These are phyloP conservation scores for Pestalotiopsis sp. DNA, from an alignment of 2,329 filamentous ascomycete genomes.

Conservation along the genomic window DNA sequence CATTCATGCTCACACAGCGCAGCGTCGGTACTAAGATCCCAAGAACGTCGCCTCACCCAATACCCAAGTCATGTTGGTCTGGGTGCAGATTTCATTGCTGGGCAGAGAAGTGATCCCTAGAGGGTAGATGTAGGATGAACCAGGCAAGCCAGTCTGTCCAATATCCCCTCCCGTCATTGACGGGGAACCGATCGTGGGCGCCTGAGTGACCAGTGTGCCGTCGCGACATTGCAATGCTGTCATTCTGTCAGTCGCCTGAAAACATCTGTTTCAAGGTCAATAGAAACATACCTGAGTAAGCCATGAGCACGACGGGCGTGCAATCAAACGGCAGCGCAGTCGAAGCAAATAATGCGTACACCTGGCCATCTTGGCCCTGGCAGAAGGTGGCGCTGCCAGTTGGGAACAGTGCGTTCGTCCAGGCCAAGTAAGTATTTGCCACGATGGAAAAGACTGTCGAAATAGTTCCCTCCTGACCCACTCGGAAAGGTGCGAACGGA, in stretches of 20 bases:
- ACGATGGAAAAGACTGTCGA: neutral
- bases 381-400: neutral
- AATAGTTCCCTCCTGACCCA: neutral
- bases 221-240: constrained; percentile 4
- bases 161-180: neutral
- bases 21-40: neutral
- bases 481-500: neutral
- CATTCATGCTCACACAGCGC: neutral
- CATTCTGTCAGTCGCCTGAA: neutral
- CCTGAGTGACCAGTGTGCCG: neutral
- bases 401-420: neutral
- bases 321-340: neutral
- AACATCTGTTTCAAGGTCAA: neutral
- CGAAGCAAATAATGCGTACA: neutral
- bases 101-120: no score
- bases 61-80: neutral
- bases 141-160: neutral
- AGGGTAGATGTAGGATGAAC: neutral
- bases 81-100: neutral
- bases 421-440: neutral
- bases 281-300: neutral
- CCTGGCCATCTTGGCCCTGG: neutral
- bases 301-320: neutral
- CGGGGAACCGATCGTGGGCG: neutral
- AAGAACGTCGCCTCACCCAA: neutral